These are phyloP conservation scores for Phytophthora hybrid DNA, from an alignment of 352 stramenopile genomes.

Conservation along the genomic window DNA sequence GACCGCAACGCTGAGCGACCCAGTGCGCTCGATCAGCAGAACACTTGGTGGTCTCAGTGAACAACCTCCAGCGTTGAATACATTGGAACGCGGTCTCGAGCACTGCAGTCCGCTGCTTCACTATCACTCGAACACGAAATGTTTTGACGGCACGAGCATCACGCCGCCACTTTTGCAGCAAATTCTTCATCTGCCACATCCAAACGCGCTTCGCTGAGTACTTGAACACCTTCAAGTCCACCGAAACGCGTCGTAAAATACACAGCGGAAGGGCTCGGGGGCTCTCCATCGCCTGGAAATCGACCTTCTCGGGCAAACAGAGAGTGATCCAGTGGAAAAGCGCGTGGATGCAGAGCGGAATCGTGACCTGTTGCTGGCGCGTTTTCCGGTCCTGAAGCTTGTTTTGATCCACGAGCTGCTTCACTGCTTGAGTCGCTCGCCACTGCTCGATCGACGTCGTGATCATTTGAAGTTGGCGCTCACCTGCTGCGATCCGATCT, in stretches of 20 bases:
- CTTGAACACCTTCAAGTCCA: constrained; percentile 38
- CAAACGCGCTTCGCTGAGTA: constrained; percentile 25
- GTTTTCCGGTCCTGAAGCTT: constrained; percentile 36
- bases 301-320: constrained; percentile 42
- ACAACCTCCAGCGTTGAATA: constrained; percentile 54
- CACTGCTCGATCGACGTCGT: constrained; percentile 56
- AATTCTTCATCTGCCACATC: constrained; percentile 22
- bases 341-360: constrained; percentile 44
- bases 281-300: constrained; percentile 27
- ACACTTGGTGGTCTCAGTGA: constrained; percentile 37
- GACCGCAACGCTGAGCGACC: constrained; percentile 44
- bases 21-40: constrained; percentile 42
- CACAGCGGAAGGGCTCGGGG: constrained; percentile 40
- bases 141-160: constrained; percentile 3
- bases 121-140: constrained; percentile 31
- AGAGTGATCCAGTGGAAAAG: constrained; percentile 61
- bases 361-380: constrained; percentile 30
- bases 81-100: constrained; percentile 52
- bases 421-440: constrained; percentile 47
- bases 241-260: constrained; percentile 42
- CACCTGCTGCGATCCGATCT: constrained; percentile 3
- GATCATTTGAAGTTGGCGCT: constrained; percentile 40
- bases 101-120: constrained; percentile 33
- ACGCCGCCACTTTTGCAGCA: constrained; percentile 23
- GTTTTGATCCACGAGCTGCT: constrained; percentile 38